Base-by-base conservation (phyloP, 768 basidiomycete species). In the Peribolospora kevripleyi region DNA sequence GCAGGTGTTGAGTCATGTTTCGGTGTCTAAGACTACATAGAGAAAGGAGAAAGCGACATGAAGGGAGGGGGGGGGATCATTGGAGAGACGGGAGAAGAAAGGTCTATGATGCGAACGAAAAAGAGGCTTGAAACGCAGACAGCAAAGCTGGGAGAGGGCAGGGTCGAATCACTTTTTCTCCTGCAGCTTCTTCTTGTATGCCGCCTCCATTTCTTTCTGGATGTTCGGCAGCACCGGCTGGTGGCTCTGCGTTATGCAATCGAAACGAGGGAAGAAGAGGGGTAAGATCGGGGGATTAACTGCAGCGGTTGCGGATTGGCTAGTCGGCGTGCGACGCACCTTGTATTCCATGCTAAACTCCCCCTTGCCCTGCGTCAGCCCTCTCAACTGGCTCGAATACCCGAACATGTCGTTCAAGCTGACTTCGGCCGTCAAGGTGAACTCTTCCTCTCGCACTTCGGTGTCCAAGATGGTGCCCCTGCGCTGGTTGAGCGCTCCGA, bases 381-480 rank as follows among this genome's bases (percentile, higher is more conserved):
- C 91, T 56, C 91, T 78, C 48, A 97, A 73, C 61, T 86, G 82
- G 62, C 80, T 85, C 43, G 88, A 90, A 66, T 58, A 65, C 46
- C 64, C 62, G 65, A 98, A 98, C 91, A 97, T 97, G 62, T 97
- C 91, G 67, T 87, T 93, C 68, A 98, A 67, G 6, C 85, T 80
- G 9, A 98, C 90, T 64, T 95, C 91, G 25, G 86, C 87, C 39
- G 76, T 73, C 54, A 81, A 76, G 4, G 84, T 86, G 65, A 98
- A 97, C 68, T 98, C 91, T 61, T 97, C 93, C 61, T 93, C 90
- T 47, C 91, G 79, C 41, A 91, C 82, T 69, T 97, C 93, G 61
- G 84, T 91, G 63, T 95, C 91, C 46, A 90, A 71, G 63, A 98
- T 93, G 3, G 84, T 86, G 4, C 93, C 93, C 49, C 86, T 79